Percentiles rank a stretch among this genome's conserved stretches.
Conservation (phyloP, 1,284 basidiomycete species). For the Phylloporus gajari region DNA sequence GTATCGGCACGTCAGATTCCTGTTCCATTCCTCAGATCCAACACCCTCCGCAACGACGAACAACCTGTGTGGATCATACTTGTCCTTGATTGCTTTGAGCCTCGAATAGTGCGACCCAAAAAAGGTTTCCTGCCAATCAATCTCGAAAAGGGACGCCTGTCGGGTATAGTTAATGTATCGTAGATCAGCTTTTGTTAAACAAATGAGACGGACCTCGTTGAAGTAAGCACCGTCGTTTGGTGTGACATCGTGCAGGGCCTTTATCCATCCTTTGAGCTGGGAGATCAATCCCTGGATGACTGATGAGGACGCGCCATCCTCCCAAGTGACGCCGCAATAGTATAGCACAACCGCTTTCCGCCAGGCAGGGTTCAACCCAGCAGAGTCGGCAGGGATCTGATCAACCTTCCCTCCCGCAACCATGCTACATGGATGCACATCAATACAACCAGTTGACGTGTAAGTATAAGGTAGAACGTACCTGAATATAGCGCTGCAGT, state of each 20-base stretch:
- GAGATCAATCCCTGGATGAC: constrained; percentile 43
- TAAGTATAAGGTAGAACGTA: background rate
- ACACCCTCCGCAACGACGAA: background rate
- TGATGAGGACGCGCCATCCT: constrained; percentile 42
- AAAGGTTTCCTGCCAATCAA: background rate
- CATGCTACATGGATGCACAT: constrained; percentile 32
- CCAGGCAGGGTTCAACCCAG: constrained; percentile 58
- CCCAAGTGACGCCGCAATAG: constrained; percentile 41
- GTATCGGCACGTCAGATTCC: background rate
- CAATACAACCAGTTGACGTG: background rate
- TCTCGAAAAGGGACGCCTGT: background rate
- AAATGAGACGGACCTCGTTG: constrained; percentile 51
- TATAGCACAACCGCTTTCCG: constrained; percentile 48
- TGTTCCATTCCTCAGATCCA: background rate
- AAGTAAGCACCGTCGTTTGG: constrained; percentile 52
- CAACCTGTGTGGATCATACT: background rate
- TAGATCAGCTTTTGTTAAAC: background rate
- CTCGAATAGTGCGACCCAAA: background rate
- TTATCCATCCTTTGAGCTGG: constrained; percentile 41
- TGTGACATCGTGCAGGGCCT: constrained; percentile 29
- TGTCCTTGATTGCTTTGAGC: background rate
- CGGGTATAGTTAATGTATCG: background rate
- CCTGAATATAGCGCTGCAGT: background rate
- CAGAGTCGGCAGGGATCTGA: constrained; percentile 47
- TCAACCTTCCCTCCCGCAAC: constrained; percentile 54